These are phyloP conservation scores for Ceratobasidium theobromae DNA, from an alignment of 1,284 basidiomycete genomes.

Conservation along the genomic window DNA sequence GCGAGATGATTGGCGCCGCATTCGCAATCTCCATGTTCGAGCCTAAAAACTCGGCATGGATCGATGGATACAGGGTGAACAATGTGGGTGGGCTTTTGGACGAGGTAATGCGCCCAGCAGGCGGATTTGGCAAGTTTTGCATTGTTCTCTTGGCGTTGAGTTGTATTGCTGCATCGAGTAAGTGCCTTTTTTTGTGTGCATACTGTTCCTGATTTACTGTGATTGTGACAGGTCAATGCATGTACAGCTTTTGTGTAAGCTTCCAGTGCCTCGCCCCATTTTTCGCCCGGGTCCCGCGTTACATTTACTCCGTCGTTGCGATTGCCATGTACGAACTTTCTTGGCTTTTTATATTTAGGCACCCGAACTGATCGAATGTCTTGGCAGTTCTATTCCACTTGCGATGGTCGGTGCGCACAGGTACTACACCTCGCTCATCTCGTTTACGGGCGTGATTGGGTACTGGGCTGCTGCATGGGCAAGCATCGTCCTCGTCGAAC, in stretches of 20 bases:
- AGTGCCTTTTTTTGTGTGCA: neutral
- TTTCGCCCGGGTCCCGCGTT: conserved; percentile 69
- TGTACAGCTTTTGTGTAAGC: conserved; percentile 81
- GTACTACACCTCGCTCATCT: conserved; percentile 63
- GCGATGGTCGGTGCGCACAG: conserved; percentile 65
- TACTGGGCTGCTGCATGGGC: conserved; percentile 67
- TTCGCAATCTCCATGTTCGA: conserved; percentile 39
- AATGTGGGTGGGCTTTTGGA: conserved; percentile 47
- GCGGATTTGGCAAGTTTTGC: conserved; percentile 68
- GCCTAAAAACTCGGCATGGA: conserved; percentile 45
- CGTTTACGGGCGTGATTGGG: conserved; percentile 72
- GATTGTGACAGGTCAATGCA: conserved; percentile 49
- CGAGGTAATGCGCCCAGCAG: conserved; percentile 43
- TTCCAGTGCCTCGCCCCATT: conserved; percentile 76
- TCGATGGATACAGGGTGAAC: conserved; percentile 39
- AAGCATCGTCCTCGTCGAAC: conserved; percentile 62
- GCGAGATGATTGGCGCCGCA: conserved; percentile 45
- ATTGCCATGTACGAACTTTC: conserved; percentile 58
- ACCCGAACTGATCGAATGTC: neutral
- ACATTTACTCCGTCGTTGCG: conserved; percentile 79
- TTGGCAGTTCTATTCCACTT: conserved; percentile 59
- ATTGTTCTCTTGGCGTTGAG: conserved; percentile 65
- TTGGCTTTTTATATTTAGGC: neutral
- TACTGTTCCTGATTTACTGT: conserved; percentile 45
- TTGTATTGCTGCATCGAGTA: conserved; percentile 65